These are phyloP conservation scores for Cercophora sp. DNA, from an alignment of 495 filamentous ascomycete species.

Conservation along the genomic window DNA sequence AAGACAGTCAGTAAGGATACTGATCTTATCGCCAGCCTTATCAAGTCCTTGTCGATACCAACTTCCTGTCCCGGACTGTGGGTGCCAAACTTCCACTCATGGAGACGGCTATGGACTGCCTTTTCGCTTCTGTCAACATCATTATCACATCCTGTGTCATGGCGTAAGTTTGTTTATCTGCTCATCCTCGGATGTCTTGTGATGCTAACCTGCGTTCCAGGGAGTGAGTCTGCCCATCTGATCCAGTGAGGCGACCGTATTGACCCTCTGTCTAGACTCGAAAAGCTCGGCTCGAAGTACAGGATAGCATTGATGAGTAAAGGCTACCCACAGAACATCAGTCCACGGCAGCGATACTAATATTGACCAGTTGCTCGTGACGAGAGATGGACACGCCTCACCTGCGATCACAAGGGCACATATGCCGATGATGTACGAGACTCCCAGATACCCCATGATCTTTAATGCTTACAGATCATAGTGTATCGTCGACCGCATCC, in stretches of 20 bases:
- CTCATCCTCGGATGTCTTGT: no score
- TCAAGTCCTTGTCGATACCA: constrained; percentile 61
- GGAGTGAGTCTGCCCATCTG: no score
- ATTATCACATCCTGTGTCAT: constrained; percentile 69
- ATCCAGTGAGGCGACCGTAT: no score
- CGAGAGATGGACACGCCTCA: constrained; percentile 77
- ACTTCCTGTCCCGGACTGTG: constrained; percentile 89
- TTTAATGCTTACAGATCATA: neutral
- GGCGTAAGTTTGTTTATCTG: constrained; percentile 38
- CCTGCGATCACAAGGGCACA: constrained; percentile 83
- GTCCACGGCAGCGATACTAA: constrained; percentile 3
- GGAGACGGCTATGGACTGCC: constrained; percentile 71
- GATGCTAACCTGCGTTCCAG: no score
- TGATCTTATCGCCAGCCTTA: constrained; percentile 24
- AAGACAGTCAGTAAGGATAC: neutral
- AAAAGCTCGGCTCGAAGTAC: constrained; percentile 89
- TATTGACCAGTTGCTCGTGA: constrained; percentile 71
- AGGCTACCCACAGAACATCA: no score
- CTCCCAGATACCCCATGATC: constrained; percentile 53
- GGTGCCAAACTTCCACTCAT: constrained; percentile 85
- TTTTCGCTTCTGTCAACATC: constrained; percentile 63
- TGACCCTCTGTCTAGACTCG: no score
- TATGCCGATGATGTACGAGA: constrained; percentile 75
- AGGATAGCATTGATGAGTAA: constrained; percentile 68
- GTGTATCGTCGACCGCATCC: constrained; percentile 84